phyloP scores from a whole-genome alignment of 257 asterid species.

The Solanum dulcamara region DNA sequence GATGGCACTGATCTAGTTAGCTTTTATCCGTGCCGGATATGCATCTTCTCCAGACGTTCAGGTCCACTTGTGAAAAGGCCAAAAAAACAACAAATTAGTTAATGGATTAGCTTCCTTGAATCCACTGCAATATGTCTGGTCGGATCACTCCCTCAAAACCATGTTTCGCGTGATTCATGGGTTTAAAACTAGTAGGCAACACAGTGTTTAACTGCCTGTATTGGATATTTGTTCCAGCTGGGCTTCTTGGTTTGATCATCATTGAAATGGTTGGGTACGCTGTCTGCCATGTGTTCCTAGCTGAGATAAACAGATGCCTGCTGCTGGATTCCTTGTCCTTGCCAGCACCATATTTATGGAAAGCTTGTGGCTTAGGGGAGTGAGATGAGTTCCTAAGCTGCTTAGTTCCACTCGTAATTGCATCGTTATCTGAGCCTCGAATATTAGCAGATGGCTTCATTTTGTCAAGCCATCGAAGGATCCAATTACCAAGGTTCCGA shows the following conservation, averaged over 20 bases:
- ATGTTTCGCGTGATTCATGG: constrained; percentile 10
- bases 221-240: constrained; percentile 36
- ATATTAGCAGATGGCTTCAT: constrained; percentile 85
- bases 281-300: constrained; percentile 34
- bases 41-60: not conserved
- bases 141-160: constrained; percentile 40
- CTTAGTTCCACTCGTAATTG: constrained; percentile 17
- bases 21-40: not conserved
- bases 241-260: constrained; percentile 41
- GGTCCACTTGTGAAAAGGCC: not conserved
- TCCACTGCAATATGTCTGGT: constrained; percentile 55
- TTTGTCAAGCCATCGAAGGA: constrained; percentile 74
- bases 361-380: constrained; percentile 8
- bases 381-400: constrained; percentile 18
- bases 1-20: not conserved
- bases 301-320: constrained; percentile 46
- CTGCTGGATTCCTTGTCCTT: constrained; percentile 36
- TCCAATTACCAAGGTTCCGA: constrained; percentile 70
- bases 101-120: constrained; percentile 19
- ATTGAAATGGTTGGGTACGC: constrained; percentile 37
- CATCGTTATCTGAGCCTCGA: constrained; percentile 20
- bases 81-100: not conserved
- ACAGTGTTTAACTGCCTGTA: constrained; percentile 38
- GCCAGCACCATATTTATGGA: constrained; percentile 13
- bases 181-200: constrained; percentile 17